These are phyloP conservation scores for Phoenix dactylifera DNA, from an alignment of 176 grass and related monocot genomes.

Conservation along the genomic window DNA sequence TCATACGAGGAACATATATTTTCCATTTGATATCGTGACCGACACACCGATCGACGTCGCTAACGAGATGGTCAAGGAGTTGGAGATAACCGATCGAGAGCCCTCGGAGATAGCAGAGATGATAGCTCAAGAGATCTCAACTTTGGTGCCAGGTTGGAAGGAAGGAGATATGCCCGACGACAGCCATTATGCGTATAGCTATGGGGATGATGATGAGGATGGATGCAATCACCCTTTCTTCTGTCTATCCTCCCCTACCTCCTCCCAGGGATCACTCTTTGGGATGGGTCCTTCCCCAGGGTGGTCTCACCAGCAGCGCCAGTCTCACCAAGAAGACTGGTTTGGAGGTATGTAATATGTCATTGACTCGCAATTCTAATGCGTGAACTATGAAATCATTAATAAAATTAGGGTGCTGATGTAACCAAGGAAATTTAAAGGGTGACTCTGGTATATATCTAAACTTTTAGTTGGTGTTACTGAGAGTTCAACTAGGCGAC, in stretches of 20 bases:
- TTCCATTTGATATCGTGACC: constrained; percentile 59
- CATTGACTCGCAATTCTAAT: too few relatives aligned
- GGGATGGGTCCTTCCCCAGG: constrained; percentile 12
- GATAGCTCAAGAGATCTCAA: constrained; percentile 60
- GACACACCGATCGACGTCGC: constrained; percentile 84
- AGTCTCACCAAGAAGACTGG: constrained; percentile 20
- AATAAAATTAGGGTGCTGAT: too few relatives aligned
- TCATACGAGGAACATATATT: constrained; percentile 68
- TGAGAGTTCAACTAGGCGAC: too few relatives aligned
- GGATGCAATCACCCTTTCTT: constrained; percentile 43
- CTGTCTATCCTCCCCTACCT: constrained; percentile 51
- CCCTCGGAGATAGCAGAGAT: constrained; percentile 64
- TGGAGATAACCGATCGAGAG: constrained; percentile 61
- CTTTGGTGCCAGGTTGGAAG: constrained; percentile 46
- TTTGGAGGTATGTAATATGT: constrained; percentile 19
- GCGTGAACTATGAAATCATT: too few relatives aligned
- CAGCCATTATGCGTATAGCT: constrained; percentile 35
- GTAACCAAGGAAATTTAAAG: too few relatives aligned
- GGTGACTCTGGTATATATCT: too few relatives aligned
- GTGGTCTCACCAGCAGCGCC: neutral
- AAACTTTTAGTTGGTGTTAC: too few relatives aligned
- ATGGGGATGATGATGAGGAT: constrained; percentile 14
- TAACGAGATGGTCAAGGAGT: constrained; percentile 85
- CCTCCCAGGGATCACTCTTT: constrained; percentile 46
- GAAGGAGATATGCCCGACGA: neutral